phyloP scores from a whole-genome alignment of 2,329 filamentous ascomycete species.

The Ophiocordyceps camponoti-saundersi region DNA sequence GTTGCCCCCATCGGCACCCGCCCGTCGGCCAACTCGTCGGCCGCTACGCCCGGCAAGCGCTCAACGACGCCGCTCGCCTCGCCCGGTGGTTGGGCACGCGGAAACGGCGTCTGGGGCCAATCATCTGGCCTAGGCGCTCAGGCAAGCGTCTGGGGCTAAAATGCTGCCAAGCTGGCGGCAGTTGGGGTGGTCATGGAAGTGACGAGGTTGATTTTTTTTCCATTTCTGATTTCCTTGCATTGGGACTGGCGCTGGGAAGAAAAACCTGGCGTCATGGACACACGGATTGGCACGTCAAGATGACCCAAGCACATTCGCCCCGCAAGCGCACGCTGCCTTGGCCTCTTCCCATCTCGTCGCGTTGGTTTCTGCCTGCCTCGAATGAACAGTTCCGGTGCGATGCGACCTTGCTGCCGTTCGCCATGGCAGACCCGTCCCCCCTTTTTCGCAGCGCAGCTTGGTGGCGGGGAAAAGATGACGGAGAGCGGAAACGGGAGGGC shows the following conservation, averaged over 20 bases:
- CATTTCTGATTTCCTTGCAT: constrained; percentile 7
- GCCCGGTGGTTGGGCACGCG: constrained; percentile 68
- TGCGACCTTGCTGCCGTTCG: neutral
- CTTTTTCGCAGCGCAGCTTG: constrained; percentile 4
- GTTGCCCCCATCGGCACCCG: constrained; percentile 92
- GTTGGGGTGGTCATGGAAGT: neutral
- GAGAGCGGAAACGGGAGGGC: constrained; percentile 2
- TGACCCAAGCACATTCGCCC: neutral
- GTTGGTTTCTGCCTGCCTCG: neutral
- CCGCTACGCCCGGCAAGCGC: constrained; percentile 43
- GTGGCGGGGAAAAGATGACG: constrained; percentile 1
- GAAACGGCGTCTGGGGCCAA: constrained; percentile 71
- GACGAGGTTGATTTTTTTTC: neutral
- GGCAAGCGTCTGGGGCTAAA: constrained; percentile 83
- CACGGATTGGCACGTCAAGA: neutral
- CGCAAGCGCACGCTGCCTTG: no score
- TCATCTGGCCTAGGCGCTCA: constrained; percentile 71
- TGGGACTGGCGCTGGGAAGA: constrained; percentile 4
- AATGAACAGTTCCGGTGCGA: neutral
- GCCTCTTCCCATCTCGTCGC: neutral
- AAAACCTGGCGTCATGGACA: neutral
- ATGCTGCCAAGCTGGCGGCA: no score
- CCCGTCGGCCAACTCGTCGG: constrained; percentile 43
- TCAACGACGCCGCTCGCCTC: constrained; percentile 85
- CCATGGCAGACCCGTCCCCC: neutral